Conservation (phyloP, 805 yeast genomes). For the Saturnispora bothae region DNA sequence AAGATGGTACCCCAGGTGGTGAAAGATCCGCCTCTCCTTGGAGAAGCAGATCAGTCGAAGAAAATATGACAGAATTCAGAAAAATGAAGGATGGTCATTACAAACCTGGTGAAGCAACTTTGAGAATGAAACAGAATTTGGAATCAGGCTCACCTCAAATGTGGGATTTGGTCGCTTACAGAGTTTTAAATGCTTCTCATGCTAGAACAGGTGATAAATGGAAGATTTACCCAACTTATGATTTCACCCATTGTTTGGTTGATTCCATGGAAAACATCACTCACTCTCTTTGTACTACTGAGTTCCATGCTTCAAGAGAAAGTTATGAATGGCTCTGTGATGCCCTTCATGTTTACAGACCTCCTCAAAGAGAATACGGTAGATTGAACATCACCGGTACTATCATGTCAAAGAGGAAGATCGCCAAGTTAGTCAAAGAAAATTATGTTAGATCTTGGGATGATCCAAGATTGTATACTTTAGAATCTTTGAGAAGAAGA, state of each 20-base stretch:
- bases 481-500: slow-evolving; percentile 90
- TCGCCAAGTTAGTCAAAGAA: slow-evolving; percentile 81
- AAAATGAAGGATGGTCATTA: slow-evolving; percentile 86
- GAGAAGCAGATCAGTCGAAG: slow-evolving; percentile 61
- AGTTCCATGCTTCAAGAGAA: slow-evolving; percentile 84
- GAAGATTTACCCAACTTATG: slow-evolving; percentile 98
- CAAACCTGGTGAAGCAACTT: slow-evolving; percentile 82
- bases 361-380: slow-evolving; percentile 98
- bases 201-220: slow-evolving; percentile 96
- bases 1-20: slow-evolving; percentile 91
- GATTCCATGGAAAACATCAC: slow-evolving; percentile 95
- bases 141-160: slow-evolving; percentile 90
- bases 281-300: slow-evolving; percentile 94
- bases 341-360: slow-evolving; percentile 87
- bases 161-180: slow-evolving; percentile 99
- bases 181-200: slow-evolving; percentile 86
- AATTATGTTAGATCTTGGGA: slow-evolving; percentile 91
- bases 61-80: slow-evolving; percentile 71
- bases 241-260: slow-evolving; percentile 97
- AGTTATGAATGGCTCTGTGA: slow-evolving; percentile 98
- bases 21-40: slow-evolving; percentile 76
- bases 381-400: slow-evolving; percentile 93
- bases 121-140: slow-evolving; percentile 95
- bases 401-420: slow-evolving; percentile 88
- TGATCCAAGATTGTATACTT: slow-evolving; percentile 91